phyloP scores from a whole-genome alignment of 495 filamentous ascomycete genomes.

The Platismatia glauca region DNA sequence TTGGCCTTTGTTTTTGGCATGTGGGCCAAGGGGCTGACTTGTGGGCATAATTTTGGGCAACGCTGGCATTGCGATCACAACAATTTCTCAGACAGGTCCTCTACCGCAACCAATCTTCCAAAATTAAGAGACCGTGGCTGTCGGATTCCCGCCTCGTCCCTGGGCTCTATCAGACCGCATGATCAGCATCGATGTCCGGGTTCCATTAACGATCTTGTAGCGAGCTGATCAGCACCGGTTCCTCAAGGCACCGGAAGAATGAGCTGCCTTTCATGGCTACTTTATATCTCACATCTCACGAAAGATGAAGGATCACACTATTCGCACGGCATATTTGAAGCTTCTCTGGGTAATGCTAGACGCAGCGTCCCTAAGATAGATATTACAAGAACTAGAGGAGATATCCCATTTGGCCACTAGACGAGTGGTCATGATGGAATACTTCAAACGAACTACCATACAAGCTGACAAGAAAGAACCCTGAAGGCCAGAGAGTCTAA shows the following conservation, averaged over 20 bases:
- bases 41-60: constrained; percentile 28
- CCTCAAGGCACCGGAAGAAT: constrained; percentile 26
- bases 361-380: constrained; percentile 1
- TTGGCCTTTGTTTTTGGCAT: constrained; percentile 28
- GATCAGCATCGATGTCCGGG: neutral
- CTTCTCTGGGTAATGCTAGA: constrained; percentile 11
- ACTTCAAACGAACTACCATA: too few relatives aligned
- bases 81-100: constrained; percentile 20
- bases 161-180: constrained; percentile 8
- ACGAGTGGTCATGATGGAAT: too few relatives aligned
- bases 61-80: constrained; percentile 22
- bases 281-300: constrained; percentile 3
- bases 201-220: constrained; percentile 8
- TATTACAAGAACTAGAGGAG: constrained; percentile 1
- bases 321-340: neutral
- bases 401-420: neutral
- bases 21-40: constrained; percentile 18
- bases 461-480: too few relatives aligned
- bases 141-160: constrained; percentile 17
- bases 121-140: neutral
- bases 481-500: too few relatives aligned
- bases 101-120: constrained; percentile 9
- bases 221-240: constrained; percentile 25
- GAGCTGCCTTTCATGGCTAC: constrained; percentile 22
- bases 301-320: neutral